A percentile compares a stretch with the other conserved stretches of the same genome.
Evolutionary conservation across 176 grass and related monocot species (phyloP).

Genomic region (Musa itinerans): DNA sequence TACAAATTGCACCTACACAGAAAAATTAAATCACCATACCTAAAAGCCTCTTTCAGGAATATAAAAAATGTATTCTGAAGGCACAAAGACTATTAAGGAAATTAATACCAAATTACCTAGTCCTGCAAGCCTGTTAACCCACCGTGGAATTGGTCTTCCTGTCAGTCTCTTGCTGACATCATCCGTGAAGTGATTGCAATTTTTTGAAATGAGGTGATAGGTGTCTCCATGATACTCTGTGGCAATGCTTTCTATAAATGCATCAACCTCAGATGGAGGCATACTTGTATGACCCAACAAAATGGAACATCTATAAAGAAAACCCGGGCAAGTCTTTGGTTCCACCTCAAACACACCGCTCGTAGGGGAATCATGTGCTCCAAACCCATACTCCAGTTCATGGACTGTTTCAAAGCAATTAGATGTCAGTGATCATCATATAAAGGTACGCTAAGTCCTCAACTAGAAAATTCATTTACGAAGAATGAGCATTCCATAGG

Average conservation of each 20-base stretch:
- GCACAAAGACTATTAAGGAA: neutral
- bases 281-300: slow-evolving; percentile 56
- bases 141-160: slow-evolving; percentile 63
- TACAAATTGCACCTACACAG: slow-evolving; percentile 69
- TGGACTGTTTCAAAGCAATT: slow-evolving; percentile 49
- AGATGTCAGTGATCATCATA: neutral
- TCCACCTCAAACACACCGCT: slow-evolving; percentile 96
- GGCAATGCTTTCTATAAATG: slow-evolving; percentile 65
- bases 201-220: slow-evolving; percentile 96
- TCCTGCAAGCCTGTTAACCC: slow-evolving; percentile 88
- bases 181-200: slow-evolving; percentile 92
- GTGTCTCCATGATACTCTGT: slow-evolving; percentile 88
- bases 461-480: too few relatives aligned
- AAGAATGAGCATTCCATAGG: neutral
- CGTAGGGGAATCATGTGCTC: slow-evolving; percentile 68
- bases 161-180: slow-evolving; percentile 71
- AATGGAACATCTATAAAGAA: slow-evolving; percentile 73
- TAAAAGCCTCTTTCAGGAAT: neutral
- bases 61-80: too few relatives aligned
- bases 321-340: slow-evolving; percentile 79
- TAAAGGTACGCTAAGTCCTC: too few relatives aligned
- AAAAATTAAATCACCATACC: neutral
- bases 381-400: slow-evolving; percentile 80
- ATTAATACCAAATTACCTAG: slow-evolving; percentile 44
- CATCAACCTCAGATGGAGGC: slow-evolving; percentile 45